Evolutionary conservation across 495 filamentous ascomycete genomes (phyloP).

Genomic region (Cenococcum geophilum): DNA sequence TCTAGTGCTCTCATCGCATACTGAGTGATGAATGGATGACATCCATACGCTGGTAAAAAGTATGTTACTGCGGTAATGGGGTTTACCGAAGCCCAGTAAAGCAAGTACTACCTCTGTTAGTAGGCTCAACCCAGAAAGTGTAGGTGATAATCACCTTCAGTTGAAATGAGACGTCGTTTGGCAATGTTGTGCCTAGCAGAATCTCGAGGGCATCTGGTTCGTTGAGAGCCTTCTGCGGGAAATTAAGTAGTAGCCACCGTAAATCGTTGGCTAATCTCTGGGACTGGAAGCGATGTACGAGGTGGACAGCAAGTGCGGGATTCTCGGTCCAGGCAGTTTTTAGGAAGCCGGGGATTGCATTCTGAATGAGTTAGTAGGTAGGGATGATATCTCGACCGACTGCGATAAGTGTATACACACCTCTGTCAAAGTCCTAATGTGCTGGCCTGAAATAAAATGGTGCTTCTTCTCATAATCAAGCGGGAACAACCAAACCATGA

Average conservation of each 20-base stretch:
- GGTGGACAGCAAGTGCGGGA: slow-evolving; percentile 75
- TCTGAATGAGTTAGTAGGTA: slow-evolving; percentile 34
- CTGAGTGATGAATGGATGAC: slow-evolving; percentile 89
- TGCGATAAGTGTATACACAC: slow-evolving; percentile 33
- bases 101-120: slow-evolving; percentile 62
- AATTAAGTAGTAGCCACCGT: slow-evolving; percentile 69
- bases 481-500: slow-evolving; percentile 87
- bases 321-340: slow-evolving; percentile 79
- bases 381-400: no score
- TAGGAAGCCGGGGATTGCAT: slow-evolving; percentile 54
- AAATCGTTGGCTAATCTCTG: slow-evolving; percentile 65
- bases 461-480: slow-evolving; percentile 62
- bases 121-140: not conserved
- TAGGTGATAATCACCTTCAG: slow-evolving; percentile 56
- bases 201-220: slow-evolving; percentile 78
- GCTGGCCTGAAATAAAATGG: slow-evolving; percentile 42
- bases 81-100: slow-evolving; percentile 93
- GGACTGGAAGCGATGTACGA: slow-evolving; percentile 72
- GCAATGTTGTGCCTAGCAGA: slow-evolving; percentile 68
- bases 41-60: slow-evolving; percentile 88
- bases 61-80: slow-evolving; percentile 88
- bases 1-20: slow-evolving; percentile 96
- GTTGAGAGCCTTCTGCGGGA: slow-evolving; percentile 69
- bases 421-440: slow-evolving; percentile 47
- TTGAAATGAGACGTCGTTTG: slow-evolving; percentile 72